phyloP scores from a whole-genome alignment of 495 filamentous ascomycete genomes.

The Thermochaetoides thermophila region DNA sequence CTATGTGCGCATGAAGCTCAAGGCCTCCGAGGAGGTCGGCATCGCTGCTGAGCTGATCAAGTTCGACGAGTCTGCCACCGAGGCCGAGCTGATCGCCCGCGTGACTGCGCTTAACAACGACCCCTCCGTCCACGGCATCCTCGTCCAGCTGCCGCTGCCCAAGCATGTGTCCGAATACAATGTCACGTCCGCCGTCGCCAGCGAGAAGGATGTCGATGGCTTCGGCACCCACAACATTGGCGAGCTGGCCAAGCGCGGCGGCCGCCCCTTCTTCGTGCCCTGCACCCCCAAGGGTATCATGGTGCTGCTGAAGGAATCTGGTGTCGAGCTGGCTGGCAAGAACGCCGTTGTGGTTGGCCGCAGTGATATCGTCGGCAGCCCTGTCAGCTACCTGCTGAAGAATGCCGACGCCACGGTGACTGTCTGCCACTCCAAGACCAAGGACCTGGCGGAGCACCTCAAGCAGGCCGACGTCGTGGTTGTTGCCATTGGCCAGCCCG shows the following conservation, averaged over 20 bases:
- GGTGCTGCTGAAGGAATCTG: conserved; percentile 72
- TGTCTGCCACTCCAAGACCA: conserved; percentile 81
- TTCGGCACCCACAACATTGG: conserved; percentile 90
- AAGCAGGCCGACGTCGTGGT: conserved; percentile 82
- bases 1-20: conserved; percentile 99
- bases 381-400: conserved; percentile 86
- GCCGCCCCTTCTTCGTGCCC: conserved; percentile 71
- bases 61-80: conserved; percentile 64
- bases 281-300: conserved; percentile 97
- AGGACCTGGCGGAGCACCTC: conserved; percentile 52
- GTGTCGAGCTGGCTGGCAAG: conserved; percentile 74
- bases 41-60: conserved; percentile 77
- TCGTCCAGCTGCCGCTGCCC: conserved; percentile 86
- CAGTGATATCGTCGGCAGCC: conserved; percentile 93
- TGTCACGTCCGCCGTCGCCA: conserved; percentile 76
- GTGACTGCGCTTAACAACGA: conserved; percentile 78
- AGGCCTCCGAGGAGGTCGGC: conserved; percentile 88
- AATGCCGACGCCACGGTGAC: conserved; percentile 96
- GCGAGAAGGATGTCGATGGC: conserved; percentile 95
- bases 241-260: conserved; percentile 87
- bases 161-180: conserved; percentile 76
- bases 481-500: conserved; percentile 76
- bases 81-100: conserved; percentile 70
- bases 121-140: conserved; percentile 72
- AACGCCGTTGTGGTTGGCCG: conserved; percentile 88